These are phyloP conservation scores for Pugionium dolabratum DNA, from an alignment of 345 rosid species.

Conservation along the genomic window DNA sequence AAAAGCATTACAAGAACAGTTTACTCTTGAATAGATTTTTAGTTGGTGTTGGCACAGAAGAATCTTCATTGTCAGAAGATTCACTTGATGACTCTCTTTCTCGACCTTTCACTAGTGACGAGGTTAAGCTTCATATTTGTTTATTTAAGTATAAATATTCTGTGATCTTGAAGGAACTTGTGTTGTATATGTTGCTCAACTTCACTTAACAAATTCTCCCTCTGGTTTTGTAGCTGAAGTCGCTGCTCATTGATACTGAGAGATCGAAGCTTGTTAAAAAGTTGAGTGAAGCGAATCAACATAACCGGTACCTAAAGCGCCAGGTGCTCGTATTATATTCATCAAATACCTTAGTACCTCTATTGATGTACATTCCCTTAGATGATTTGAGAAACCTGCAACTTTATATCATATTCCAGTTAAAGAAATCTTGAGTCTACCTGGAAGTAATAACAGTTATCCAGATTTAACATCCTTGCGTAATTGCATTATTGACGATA, in stretches of 20 bases:
- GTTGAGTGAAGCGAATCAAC: conserved; percentile 96
- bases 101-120: conserved; percentile 55
- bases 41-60: conserved; percentile 51
- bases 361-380: too few relatives aligned
- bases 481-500: too few relatives aligned
- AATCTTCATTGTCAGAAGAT: conserved; percentile 46
- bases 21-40: conserved; percentile 45
- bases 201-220: background rate
- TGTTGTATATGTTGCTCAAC: background rate
- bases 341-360: background rate
- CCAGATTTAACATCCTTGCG: too few relatives aligned
- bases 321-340: conserved; percentile 52
- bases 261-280: conserved; percentile 68
- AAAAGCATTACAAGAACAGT: conserved; percentile 38
- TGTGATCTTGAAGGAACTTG: background rate
- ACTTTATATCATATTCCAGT: too few relatives aligned
- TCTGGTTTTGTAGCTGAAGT: conserved; percentile 52
- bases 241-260: conserved; percentile 66
- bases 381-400: too few relatives aligned
- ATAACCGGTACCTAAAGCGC: conserved; percentile 75
- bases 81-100: conserved; percentile 46
- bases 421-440: too few relatives aligned
- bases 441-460: too few relatives aligned
- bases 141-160: background rate
- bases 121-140: conserved; percentile 44